A percentile compares a stretch with the other conserved stretches of the same genome.
Conservation (phyloP, 2,329 filamentous ascomycete species). For the Gliomastix tumulicola region DNA sequence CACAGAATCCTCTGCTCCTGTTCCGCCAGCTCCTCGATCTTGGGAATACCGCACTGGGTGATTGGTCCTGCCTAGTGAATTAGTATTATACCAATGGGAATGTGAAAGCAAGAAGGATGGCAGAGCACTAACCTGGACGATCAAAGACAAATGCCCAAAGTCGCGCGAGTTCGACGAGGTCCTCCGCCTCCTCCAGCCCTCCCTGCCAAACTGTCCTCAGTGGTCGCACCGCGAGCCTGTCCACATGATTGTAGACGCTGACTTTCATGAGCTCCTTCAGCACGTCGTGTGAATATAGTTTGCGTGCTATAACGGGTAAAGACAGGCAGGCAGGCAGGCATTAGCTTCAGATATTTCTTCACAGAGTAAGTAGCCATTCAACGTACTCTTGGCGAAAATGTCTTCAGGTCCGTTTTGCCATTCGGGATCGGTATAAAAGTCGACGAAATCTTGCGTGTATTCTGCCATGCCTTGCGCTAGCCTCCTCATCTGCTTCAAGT, state of each 20-base stretch:
- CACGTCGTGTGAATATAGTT: too few relatives aligned
- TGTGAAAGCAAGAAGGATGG: not conserved
- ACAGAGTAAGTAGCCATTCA: too few relatives aligned
- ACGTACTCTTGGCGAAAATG: not conserved
- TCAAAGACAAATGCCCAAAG: not conserved
- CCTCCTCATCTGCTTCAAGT: not conserved
- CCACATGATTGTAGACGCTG: not conserved
- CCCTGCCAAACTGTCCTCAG: not conserved
- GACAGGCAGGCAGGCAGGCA: not conserved
- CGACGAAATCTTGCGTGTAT: not conserved
- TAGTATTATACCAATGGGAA: not conserved
- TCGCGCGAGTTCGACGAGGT: not conserved
- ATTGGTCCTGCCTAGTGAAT: not conserved
- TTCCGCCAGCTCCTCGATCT: not conserved
- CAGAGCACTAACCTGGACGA: not conserved
- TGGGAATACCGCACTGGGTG: not conserved
- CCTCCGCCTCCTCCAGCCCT: not conserved
- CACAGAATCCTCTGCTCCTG: not conserved
- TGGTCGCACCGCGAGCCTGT: not conserved
- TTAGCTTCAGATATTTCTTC: too few relatives aligned
- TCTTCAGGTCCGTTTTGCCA: not conserved
- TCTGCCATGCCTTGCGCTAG: not conserved
- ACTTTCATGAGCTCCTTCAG: too few relatives aligned
- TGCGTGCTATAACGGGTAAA: not conserved
- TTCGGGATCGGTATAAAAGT: not conserved